A percentile compares a stretch with the other conserved stretches of the same genome.
Conservation (phyloP, 2,329 filamentous ascomycete genomes). For the Sarocladium kiliense region DNA sequence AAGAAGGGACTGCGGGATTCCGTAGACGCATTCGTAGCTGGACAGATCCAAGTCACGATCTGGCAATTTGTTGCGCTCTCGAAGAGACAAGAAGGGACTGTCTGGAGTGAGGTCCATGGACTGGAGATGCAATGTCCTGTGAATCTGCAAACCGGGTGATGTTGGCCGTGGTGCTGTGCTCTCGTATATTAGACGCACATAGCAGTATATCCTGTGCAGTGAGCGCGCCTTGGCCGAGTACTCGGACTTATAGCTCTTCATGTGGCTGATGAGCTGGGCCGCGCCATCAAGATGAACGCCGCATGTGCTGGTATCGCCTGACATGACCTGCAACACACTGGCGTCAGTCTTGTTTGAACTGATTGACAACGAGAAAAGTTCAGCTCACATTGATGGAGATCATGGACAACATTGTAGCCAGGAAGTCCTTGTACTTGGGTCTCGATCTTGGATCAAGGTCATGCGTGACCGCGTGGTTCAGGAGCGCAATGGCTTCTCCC, state of each 20-base stretch:
- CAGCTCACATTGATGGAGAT: slow-evolving; percentile 19
- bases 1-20: slow-evolving; percentile 14
- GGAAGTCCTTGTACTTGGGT: slow-evolving; percentile 22
- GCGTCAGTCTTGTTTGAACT: not conserved
- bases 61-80: not conserved
- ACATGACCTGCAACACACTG: slow-evolving; percentile 13
- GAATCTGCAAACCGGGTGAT: not conserved
- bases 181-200: slow-evolving; percentile 16
- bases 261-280: slow-evolving; percentile 12
- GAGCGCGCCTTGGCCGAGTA: slow-evolving; percentile 11
- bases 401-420: slow-evolving; percentile 23
- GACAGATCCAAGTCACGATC: not conserved
- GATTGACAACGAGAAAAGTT: not conserved
- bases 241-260: slow-evolving; percentile 11
- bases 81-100: not conserved
- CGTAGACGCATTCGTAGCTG: slow-evolving; percentile 16
- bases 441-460: slow-evolving; percentile 10
- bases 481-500: slow-evolving; percentile 15
- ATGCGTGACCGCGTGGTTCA: slow-evolving; percentile 18
- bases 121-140: not conserved
- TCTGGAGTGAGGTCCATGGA: not conserved
- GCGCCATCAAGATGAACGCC: slow-evolving; percentile 14
- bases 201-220: slow-evolving; percentile 17
- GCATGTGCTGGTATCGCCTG: slow-evolving; percentile 16
- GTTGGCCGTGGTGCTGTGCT: slow-evolving; percentile 12